A percentile compares a stretch with the other conserved stretches of the same genome.
These are phyloP conservation scores for Amanita brunnescens DNA, from an alignment of 768 basidiomycete genomes.

Conservation along the genomic window DNA sequence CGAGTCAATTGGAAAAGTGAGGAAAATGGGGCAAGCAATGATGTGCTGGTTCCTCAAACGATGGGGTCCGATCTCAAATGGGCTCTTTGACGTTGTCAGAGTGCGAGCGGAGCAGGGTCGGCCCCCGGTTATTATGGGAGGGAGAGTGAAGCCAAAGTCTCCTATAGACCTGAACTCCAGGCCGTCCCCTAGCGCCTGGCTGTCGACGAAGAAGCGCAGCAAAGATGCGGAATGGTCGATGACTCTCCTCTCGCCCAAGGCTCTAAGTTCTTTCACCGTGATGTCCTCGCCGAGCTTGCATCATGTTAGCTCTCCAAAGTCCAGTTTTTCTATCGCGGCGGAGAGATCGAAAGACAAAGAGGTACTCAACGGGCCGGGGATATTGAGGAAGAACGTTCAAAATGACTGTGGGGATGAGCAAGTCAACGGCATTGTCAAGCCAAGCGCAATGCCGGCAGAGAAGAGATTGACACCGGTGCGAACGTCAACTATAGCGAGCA, in stretches of 20 bases:
- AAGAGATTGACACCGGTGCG: background rate
- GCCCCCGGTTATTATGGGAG: background rate
- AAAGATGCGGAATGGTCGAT: background rate
- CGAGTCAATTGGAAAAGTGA: background rate
- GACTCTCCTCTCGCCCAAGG: background rate
- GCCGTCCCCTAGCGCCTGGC: constrained; percentile 1
- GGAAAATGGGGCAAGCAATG: constrained; percentile 18
- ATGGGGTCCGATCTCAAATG: constrained; percentile 24
- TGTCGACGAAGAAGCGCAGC: background rate
- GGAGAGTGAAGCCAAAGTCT: background rate
- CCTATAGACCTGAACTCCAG: background rate
- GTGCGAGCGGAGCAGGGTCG: background rate
- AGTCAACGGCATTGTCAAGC: background rate
- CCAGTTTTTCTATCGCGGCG: background rate
- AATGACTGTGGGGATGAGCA: background rate
- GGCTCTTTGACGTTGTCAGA: constrained; percentile 20
- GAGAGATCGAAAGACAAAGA: background rate
- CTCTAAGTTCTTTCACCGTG: background rate
- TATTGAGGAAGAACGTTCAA: background rate
- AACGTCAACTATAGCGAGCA: constrained; percentile 12
- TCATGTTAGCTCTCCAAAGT: background rate
- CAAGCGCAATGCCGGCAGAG: background rate
- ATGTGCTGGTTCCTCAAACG: constrained; percentile 27
- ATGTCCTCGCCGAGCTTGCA: background rate
- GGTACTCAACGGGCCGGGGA: background rate